phyloP scores from a whole-genome alignment of 1,284 basidiomycete species.

The Termitomyces sp. region DNA sequence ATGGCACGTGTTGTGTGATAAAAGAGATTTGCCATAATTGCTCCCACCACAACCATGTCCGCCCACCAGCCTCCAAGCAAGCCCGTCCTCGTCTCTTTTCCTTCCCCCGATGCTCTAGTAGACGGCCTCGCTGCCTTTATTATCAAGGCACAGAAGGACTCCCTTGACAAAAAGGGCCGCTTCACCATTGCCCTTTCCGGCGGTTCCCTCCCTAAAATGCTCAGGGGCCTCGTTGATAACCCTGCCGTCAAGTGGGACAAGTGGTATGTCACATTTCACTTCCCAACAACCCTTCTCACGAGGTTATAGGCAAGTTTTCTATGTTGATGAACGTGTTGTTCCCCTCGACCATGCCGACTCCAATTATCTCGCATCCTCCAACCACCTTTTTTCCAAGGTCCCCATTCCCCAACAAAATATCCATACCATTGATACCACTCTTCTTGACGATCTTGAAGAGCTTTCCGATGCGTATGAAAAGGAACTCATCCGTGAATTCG shows the following conservation, averaged over 20 bases:
- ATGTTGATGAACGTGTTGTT: conserved; percentile 95
- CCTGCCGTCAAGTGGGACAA: conserved; percentile 89
- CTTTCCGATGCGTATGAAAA: conserved; percentile 92
- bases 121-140: conserved; percentile 78
- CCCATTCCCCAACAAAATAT: conserved; percentile 78
- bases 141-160: conserved; percentile 84
- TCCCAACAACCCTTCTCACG: conserved; percentile 9
- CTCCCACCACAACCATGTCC: conserved; percentile 21
- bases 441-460: conserved; percentile 81
- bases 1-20: conserved; percentile 11
- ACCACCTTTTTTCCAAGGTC: conserved; percentile 80
- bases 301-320: conserved; percentile 88
- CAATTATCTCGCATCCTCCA: conserved; percentile 79
- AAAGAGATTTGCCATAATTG: not conserved
- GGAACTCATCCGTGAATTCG: conserved; percentile 87
- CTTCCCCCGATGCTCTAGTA: conserved; percentile 50
- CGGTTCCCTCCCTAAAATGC: conserved; percentile 85
- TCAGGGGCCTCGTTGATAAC: conserved; percentile 70
- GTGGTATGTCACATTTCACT: conserved; percentile 56
- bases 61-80: conserved; percentile 48
- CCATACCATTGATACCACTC: conserved; percentile 74
- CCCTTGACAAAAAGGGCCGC: conserved; percentile 80
- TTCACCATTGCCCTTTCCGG: conserved; percentile 95
- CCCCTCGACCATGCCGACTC: conserved; percentile 90
- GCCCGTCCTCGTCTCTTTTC: conserved; percentile 79